Conservation (phyloP, 176 grass and related monocot species). For the Bonia amplexicaulis region DNA sequence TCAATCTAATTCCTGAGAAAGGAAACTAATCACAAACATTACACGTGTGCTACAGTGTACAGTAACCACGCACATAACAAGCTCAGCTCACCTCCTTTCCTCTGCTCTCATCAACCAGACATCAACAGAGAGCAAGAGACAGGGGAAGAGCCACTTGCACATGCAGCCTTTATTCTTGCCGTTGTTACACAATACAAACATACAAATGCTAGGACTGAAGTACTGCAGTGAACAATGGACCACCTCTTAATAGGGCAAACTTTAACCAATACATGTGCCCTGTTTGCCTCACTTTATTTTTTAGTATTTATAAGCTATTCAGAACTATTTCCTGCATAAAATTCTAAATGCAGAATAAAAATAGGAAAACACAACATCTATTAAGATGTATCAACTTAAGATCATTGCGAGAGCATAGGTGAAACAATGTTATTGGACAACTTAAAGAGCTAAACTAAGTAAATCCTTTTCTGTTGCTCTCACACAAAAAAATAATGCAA, state of each 20-base stretch:
- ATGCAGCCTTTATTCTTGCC: conserved; percentile 20
- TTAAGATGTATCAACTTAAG: background rate
- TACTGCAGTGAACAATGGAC: background rate
- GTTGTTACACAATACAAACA: background rate
- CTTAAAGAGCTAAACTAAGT: background rate
- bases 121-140: conserved; percentile 23
- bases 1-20: too few species aligned
- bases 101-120: conserved; percentile 21
- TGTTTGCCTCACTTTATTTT: background rate
- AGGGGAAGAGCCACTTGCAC: conserved; percentile 17
- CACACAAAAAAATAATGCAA: background rate
- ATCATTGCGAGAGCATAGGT: background rate
- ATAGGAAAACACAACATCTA: background rate
- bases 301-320: background rate
- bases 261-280: background rate
- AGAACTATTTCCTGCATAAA: background rate
- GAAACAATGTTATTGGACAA: background rate
- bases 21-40: too few species aligned
- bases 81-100: conserved; percentile 11
- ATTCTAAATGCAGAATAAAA: background rate
- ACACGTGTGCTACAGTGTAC: too few species aligned
- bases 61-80: too few species aligned
- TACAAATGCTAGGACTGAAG: conserved; percentile 2
- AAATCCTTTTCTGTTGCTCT: background rate
- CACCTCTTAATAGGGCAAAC: background rate